A percentile compares a stretch with the other conserved stretches of the same genome.
phyloP scores from a whole-genome alignment of 2,329 filamentous ascomycete species.

The Colletotrichum tofieldiae region DNA sequence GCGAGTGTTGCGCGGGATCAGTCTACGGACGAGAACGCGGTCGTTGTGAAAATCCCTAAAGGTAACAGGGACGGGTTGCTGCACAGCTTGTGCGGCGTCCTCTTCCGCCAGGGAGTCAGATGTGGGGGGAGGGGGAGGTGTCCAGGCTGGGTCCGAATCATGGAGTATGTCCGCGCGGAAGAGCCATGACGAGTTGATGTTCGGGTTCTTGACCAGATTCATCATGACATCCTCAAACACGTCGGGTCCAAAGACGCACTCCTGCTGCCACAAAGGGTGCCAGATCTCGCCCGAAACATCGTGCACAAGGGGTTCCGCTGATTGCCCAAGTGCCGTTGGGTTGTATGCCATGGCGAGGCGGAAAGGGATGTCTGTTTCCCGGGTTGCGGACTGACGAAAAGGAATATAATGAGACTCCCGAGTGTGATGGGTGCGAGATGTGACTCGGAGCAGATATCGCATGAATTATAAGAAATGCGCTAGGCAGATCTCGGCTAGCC shows the following conservation, averaged over 20 bases:
- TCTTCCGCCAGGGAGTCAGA: slow-evolving; percentile 45
- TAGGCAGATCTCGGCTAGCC: slow-evolving; percentile 35
- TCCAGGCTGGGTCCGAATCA: slow-evolving; percentile 58
- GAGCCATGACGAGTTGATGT: slow-evolving; percentile 83
- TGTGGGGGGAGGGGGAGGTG: slow-evolving; percentile 36
- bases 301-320: slow-evolving; percentile 53
- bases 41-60: slow-evolving; percentile 61
- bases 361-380: slow-evolving; percentile 21
- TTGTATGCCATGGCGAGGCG: slow-evolving; percentile 51
- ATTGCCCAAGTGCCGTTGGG: slow-evolving; percentile 53
- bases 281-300: slow-evolving; percentile 59
- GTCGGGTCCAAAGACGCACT: slow-evolving; percentile 74
- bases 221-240: slow-evolving; percentile 79
- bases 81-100: slow-evolving; percentile 43
- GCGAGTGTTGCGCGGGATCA: slow-evolving; percentile 87
- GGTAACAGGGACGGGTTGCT: slow-evolving; percentile 56
- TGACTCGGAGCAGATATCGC: slow-evolving; percentile 34
- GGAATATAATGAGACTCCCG: slow-evolving; percentile 23
- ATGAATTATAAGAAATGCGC: slow-evolving; percentile 29
- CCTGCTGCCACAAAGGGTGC: slow-evolving; percentile 69
- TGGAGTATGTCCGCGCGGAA: slow-evolving; percentile 84
- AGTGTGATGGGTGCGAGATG: slow-evolving; percentile 27
- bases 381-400: slow-evolving; percentile 30
- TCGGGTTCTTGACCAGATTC: slow-evolving; percentile 84
- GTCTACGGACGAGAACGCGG: slow-evolving; percentile 79